Evolutionary conservation across 371 early-diverging fungal species (phyloP).

Genomic region (Chytridium lagenaria): DNA sequence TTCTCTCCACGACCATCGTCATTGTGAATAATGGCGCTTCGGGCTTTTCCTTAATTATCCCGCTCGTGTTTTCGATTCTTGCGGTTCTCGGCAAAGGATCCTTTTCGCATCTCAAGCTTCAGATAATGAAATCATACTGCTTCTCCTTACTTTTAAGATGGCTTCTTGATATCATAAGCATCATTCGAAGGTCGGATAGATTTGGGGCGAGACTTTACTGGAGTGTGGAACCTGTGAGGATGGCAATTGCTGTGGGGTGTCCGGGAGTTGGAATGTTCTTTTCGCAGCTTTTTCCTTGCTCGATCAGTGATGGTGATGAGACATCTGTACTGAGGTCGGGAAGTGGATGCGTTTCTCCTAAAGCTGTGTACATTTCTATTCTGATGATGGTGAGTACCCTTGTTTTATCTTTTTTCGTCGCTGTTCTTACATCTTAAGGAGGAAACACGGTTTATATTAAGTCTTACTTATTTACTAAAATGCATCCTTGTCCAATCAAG

Average conservation of each 20-base stretch:
- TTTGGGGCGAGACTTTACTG: neutral
- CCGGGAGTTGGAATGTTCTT: constrained; percentile 14
- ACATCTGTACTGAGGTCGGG: neutral
- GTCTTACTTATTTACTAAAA: constrained; percentile 37
- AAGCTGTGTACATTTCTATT: neutral
- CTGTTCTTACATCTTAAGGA: constrained; percentile 46
- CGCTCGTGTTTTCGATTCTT: neutral
- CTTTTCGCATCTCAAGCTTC: neutral
- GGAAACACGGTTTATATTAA: constrained; percentile 46
- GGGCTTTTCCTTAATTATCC: neutral
- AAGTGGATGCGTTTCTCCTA: neutral
- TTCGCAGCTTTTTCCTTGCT: constrained; percentile 12
- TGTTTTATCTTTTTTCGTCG: neutral
- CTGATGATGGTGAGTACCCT: neutral
- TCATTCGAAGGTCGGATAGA: neutral
- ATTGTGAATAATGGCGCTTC: neutral
- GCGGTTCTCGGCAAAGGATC: neutral
- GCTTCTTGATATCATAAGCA: neutral
- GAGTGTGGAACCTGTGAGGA: neutral
- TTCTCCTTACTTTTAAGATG: neutral
- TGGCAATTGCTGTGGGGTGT: neutral
- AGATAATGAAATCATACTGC: constrained; percentile 10
- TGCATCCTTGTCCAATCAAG: too few relatives aligned
- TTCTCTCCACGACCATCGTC: neutral
- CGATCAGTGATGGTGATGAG: neutral